Conservation (phyloP, 2,329 filamentous ascomycete genomes). For the Thermothelomyces thermophilus region DNA sequence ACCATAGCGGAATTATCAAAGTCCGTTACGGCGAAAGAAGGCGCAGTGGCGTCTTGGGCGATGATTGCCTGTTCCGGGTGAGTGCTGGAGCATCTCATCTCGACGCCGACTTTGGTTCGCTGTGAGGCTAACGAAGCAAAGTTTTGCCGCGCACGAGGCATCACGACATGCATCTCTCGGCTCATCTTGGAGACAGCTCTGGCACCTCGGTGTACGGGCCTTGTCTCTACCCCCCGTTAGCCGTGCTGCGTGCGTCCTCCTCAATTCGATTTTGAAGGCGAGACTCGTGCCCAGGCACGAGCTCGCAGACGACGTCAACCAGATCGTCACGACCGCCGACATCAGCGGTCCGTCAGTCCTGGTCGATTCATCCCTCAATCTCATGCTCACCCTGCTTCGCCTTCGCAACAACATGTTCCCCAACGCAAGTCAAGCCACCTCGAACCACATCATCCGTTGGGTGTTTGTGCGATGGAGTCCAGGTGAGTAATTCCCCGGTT, state of each 20-base stretch:
- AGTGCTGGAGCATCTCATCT: constrained; percentile 21
- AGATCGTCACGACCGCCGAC: constrained; percentile 69
- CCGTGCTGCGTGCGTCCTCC: constrained; percentile 67
- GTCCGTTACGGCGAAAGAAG: constrained; percentile 63
- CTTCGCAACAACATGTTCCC: constrained; percentile 62
- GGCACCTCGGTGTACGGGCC: constrained; percentile 66
- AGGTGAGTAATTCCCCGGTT: constrained; percentile 40
- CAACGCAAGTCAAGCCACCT: constrained; percentile 58
- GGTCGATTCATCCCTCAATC: constrained; percentile 67
- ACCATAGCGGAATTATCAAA: constrained; percentile 52
- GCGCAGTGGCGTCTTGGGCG: constrained; percentile 66
- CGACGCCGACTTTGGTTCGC: constrained; percentile 1
- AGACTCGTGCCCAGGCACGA: constrained; percentile 61
- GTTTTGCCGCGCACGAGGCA: constrained; percentile 39
- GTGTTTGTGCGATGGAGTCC: constrained; percentile 75
- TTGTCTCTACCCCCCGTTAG: constrained; percentile 65
- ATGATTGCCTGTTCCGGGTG: constrained; percentile 77
- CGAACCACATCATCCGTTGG: constrained; percentile 73
- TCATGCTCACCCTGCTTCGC: constrained; percentile 66
- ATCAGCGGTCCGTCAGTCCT: constrained; percentile 72
- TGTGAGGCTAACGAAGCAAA: constrained; percentile 24
- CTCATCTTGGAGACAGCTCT: constrained; percentile 61
- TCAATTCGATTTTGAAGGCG: constrained; percentile 60
- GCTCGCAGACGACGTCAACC: constrained; percentile 62
- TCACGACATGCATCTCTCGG: constrained; percentile 37